Conservation (phyloP, 2,329 filamentous ascomycete species). For the Mycocentrospora acerina region DNA sequence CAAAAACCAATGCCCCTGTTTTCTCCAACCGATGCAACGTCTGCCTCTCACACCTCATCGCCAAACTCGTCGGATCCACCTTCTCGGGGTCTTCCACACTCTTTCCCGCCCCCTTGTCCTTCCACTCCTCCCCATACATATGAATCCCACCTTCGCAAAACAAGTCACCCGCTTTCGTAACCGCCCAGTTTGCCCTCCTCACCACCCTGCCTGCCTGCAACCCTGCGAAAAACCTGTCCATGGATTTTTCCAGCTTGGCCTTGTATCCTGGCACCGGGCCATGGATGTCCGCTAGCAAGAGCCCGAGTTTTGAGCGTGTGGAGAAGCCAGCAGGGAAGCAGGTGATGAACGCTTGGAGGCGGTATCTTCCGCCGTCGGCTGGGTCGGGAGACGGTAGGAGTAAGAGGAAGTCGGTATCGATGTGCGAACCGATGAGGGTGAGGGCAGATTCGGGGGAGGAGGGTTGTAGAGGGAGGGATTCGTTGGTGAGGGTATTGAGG, state of each 20-base stretch:
- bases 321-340: conserved; percentile 63
- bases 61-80: conserved; percentile 47
- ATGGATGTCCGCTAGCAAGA: conserved; percentile 58
- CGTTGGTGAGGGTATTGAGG: conserved; percentile 49
- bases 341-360: conserved; percentile 57
- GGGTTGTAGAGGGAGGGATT: conserved; percentile 44
- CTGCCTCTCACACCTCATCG: conserved; percentile 61
- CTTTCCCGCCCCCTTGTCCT: conserved; percentile 25
- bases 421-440: conserved; percentile 50
- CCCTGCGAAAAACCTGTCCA: conserved; percentile 63
- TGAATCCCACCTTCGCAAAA: conserved; percentile 48
- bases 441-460: conserved; percentile 46
- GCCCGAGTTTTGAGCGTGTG: conserved; percentile 56
- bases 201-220: conserved; percentile 58
- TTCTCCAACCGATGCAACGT: conserved; percentile 60
- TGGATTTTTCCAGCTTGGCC: conserved; percentile 57
- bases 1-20: conserved; percentile 59
- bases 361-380: conserved; percentile 44
- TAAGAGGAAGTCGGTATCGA: conserved; percentile 64
- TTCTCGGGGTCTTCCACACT: too few species aligned
- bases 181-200: conserved; percentile 57
- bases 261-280: conserved; percentile 59
- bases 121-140: conserved; percentile 40
- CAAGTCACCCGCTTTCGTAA: conserved; percentile 46
- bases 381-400: conserved; percentile 48